These are phyloP conservation scores for Mycosarcoma maydis DNA, from an alignment of 1,284 basidiomycete species.

Conservation along the genomic window DNA sequence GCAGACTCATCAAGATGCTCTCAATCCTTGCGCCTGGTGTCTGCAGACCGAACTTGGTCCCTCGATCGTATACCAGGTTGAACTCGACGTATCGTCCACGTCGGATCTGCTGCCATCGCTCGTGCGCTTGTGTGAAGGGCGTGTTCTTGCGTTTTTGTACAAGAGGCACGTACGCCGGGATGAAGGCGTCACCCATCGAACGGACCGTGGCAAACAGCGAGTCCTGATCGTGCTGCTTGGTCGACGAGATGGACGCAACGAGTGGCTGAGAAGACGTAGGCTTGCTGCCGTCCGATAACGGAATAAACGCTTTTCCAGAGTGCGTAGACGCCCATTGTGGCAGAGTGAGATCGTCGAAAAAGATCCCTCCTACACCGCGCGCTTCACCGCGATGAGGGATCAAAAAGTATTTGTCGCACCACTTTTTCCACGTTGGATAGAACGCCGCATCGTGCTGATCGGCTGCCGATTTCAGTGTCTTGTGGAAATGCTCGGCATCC, in stretches of 20 bases:
- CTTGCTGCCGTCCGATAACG: constrained; percentile 52
- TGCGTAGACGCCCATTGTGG: constrained; percentile 34
- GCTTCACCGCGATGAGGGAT: constrained; percentile 90
- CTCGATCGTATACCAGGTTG: constrained; percentile 66
- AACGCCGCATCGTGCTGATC: constrained; percentile 77
- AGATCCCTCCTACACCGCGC: constrained; percentile 92
- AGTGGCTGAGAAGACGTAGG: constrained; percentile 15
- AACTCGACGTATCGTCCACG: constrained; percentile 65
- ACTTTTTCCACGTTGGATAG: constrained; percentile 86
- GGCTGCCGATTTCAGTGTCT: constrained; percentile 79
- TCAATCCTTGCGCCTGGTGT: constrained; percentile 66
- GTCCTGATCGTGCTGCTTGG: constrained; percentile 53
- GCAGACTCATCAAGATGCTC: constrained; percentile 66
- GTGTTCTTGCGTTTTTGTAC: constrained; percentile 54
- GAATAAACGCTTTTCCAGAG: constrained; percentile 37
- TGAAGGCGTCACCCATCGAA: constrained; percentile 61
- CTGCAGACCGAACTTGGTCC: constrained; percentile 66
- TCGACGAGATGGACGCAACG: constrained; percentile 33
- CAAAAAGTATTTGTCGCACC: constrained; percentile 98
- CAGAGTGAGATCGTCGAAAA: constrained; percentile 77
- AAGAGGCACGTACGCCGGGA: constrained; percentile 64
- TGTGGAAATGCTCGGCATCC: constrained; percentile 88
- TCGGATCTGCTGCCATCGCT: constrained; percentile 62
- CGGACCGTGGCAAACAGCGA: constrained; percentile 61
- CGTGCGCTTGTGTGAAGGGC: constrained; percentile 43